Evolutionary conservation across 1,284 basidiomycete species (phyloP).

Genomic region (Cryptococcus amylolentus): DNA sequence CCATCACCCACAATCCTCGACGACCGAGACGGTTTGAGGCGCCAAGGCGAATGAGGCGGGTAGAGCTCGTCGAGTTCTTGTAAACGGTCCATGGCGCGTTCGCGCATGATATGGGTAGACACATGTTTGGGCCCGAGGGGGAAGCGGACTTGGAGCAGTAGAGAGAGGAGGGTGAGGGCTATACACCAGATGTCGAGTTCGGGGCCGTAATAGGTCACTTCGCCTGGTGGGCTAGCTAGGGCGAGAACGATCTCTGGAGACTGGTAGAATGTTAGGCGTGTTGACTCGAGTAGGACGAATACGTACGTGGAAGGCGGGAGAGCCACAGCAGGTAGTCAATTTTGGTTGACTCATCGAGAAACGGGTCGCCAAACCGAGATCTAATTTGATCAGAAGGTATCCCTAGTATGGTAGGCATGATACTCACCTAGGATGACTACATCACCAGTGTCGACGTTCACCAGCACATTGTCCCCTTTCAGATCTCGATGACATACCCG

Average conservation of each 20-base stretch:
- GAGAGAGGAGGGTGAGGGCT: conserved; percentile 55
- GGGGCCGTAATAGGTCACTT: conserved; percentile 54
- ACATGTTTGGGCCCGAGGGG: conserved; percentile 56
- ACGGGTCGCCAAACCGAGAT: conserved; percentile 58
- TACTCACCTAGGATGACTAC: conserved; percentile 50
- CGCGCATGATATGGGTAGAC: conserved; percentile 51
- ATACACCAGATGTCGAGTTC: conserved; percentile 60
- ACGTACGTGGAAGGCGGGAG: conserved; percentile 52
- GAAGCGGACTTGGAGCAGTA: conserved; percentile 54
- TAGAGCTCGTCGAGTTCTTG: conserved; percentile 48
- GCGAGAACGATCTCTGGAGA: conserved; percentile 57
- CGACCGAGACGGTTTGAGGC: background rate
- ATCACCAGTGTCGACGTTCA: conserved; percentile 45
- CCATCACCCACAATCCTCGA: background rate
- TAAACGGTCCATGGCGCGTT: conserved; percentile 51
- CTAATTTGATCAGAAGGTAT: conserved; percentile 22
- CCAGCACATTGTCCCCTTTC: conserved; percentile 51
- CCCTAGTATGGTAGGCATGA: background rate
- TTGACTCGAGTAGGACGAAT: background rate
- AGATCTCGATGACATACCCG: conserved; percentile 58
- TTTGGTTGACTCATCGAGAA: conserved; percentile 56
- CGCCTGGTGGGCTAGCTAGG: conserved; percentile 52
- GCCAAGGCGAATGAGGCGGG: conserved; percentile 35
- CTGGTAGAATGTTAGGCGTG: conserved; percentile 22
- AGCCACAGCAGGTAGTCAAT: conserved; percentile 58